phyloP scores from a whole-genome alignment of 257 asterid genomes.

The Osmanthus fragrans region DNA sequence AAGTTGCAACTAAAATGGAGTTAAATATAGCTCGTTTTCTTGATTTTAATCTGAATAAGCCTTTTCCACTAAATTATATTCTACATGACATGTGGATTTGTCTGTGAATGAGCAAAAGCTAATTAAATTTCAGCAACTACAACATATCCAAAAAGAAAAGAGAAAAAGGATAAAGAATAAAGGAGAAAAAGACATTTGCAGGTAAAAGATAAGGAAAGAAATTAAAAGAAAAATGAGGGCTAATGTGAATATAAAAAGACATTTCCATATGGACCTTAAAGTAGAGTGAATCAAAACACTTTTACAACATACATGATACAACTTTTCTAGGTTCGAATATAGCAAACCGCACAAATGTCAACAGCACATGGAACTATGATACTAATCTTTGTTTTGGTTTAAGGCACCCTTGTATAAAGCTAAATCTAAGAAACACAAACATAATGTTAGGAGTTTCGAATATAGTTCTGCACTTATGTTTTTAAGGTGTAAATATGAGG shows the following conservation, averaged over 20 bases:
- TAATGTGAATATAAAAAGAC: constrained; percentile 24
- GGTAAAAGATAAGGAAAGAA: constrained; percentile 2
- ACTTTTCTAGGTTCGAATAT: constrained; percentile 25
- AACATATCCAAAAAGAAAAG: constrained; percentile 19
- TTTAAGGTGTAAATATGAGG: constrained; percentile 16
- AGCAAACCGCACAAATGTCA: constrained; percentile 2
- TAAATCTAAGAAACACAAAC: not conserved
- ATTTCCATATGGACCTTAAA: constrained; percentile 39
- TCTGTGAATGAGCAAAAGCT: constrained; percentile 25
- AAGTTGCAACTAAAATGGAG: constrained; percentile 14
- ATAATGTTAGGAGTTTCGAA: not conserved
- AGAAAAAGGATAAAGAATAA: constrained; percentile 25
- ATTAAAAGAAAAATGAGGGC: constrained; percentile 15
- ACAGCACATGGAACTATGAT: no score
- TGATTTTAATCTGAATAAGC: not conserved
- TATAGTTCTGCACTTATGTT: not conserved
- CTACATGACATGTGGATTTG: constrained; percentile 28
- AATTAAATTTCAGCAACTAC: constrained; percentile 18
- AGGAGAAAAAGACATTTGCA: constrained; percentile 2
- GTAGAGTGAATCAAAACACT: constrained; percentile 30
- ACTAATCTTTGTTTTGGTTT: no score
- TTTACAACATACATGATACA: constrained; percentile 24
- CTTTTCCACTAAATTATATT: constrained; percentile 6
- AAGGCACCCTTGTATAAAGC: not conserved
- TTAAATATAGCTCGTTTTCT: constrained; percentile 14